Base-by-base conservation (phyloP, 768 basidiomycete genomes). In the Erythrobasidium yunnanense region DNA sequence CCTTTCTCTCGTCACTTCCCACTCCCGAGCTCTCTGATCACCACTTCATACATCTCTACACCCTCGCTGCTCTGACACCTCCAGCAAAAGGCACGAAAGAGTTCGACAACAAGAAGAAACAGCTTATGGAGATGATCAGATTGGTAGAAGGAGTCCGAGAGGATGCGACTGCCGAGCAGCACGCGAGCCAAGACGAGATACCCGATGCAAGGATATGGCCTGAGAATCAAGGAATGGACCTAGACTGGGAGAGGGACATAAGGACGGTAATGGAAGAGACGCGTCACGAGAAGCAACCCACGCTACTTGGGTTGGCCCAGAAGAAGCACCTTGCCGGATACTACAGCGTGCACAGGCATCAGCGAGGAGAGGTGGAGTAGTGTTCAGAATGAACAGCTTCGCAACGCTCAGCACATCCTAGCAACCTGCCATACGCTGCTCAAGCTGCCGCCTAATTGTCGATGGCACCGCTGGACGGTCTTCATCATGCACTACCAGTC, bases 1-100 rank as follows among this genome's bases (percentile, higher is more conserved):
- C 57, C 22, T 65, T 67, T 52, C 60, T 69, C 25, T 20, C 45
- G 27, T 23, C 46, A 1, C 49, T 63, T 3, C 70, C 70, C 7
- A 30, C 68, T 1, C 62, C 68, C 0, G 23, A 23, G 2, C 38
- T 69, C n/a, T 49, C 50, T 3, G 66, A 63, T 22, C 60, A 67
- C 3, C 66, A 68, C 30, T 63, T 71, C 66, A 3, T 55, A 22
- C 68, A 71, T 46, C 67, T 71, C 18, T 66, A 71, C 49, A 55
- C 38, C 11, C 56, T 71, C 34, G 47, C 70, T 5, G 70, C 70
- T 17, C 66, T 71, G 49, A 22, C 63, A 20, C 70, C 68, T 8
- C 70, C 70, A 17, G 22, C 4, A 29, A 5, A 18, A 2, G 60
- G 49, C 1, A 29, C 46, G 18, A 2, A 4, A 4, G 60, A 63